Conservation (phyloP, 768 basidiomycete genomes). For the Tremella fuciformis region DNA sequence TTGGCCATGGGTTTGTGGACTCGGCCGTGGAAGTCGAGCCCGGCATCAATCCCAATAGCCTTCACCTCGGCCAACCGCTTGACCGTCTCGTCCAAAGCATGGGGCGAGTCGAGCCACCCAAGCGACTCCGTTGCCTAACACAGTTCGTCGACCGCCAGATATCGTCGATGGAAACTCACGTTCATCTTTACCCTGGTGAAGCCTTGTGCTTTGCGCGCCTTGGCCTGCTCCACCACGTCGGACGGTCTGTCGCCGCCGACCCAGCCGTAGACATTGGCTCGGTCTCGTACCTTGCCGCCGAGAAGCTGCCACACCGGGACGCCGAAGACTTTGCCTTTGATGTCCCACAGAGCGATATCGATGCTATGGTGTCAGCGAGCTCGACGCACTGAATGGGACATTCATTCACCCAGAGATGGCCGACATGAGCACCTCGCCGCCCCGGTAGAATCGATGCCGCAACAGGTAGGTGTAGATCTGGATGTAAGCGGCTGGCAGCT, state of each 20-base stretch:
- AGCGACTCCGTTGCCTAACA: constrained; percentile 59
- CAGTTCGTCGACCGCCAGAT: constrained; percentile 34
- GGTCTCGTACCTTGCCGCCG: constrained; percentile 66
- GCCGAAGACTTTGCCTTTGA: constrained; percentile 73
- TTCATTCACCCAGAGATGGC: constrained; percentile 46
- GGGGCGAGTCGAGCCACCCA: constrained; percentile 50
- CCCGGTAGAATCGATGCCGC: constrained; percentile 68
- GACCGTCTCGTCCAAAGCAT: constrained; percentile 47
- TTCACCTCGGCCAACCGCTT: constrained; percentile 46
- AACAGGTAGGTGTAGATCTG: no score
- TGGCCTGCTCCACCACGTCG: constrained; percentile 48
- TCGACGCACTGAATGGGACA: background rate
- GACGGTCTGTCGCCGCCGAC: constrained; percentile 46
- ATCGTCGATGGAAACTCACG: constrained; percentile 9
- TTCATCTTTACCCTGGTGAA: constrained; percentile 51
- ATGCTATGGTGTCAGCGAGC: background rate
- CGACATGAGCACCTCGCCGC: constrained; percentile 68
- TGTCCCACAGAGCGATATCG: constrained; percentile 56
- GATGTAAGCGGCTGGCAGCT: no score
- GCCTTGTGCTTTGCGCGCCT: constrained; percentile 47
- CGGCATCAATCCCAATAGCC: constrained; percentile 46
- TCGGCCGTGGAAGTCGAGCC: constrained; percentile 51
- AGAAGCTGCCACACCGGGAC: constrained; percentile 65
- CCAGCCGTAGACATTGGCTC: constrained; percentile 49
- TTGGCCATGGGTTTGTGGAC: constrained; percentile 51